These are phyloP conservation scores for Yamadazyma sp. DNA, from an alignment of 1,139 yeast species.

Conservation along the genomic window DNA sequence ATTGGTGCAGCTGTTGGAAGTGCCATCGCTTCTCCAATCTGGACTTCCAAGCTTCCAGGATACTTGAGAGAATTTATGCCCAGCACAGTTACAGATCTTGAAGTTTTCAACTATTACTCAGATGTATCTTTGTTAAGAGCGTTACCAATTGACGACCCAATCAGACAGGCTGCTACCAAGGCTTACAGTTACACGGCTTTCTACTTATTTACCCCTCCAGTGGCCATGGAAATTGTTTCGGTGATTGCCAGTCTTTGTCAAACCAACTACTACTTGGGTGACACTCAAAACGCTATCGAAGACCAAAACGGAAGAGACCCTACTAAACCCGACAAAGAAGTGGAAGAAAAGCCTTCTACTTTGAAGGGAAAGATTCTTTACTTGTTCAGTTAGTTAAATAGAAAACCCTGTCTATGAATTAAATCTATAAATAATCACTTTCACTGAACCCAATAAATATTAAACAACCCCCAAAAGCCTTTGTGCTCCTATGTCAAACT, in stretches of 20 bases:
- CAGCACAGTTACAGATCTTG: constrained; percentile 14
- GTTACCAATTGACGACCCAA: constrained; percentile 20
- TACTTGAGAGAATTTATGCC: constrained; percentile 25
- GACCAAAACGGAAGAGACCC: constrained; percentile 12
- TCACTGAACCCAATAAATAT: background rate
- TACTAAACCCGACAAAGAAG: constrained; percentile 9
- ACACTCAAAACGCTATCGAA: constrained; percentile 30
- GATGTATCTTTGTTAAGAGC: constrained; percentile 17
- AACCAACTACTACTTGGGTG: constrained; percentile 31
- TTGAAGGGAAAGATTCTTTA: background rate
- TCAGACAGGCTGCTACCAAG: constrained; percentile 25
- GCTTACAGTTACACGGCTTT: constrained; percentile 26
- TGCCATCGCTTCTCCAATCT: constrained; percentile 48
- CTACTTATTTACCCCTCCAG: constrained; percentile 22
- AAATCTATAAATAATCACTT: background rate
- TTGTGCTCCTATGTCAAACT: constrained; percentile 3
- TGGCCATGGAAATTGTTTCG: constrained; percentile 25
- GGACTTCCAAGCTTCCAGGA: constrained; percentile 41
- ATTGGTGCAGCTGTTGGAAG: constrained; percentile 47
- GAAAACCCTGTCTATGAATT: no score
- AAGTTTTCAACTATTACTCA: constrained; percentile 17
- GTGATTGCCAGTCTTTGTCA: constrained; percentile 28
- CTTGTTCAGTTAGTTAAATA: background rate
- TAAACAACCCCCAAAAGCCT: background rate
- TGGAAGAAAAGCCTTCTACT: background rate